phyloP scores from a whole-genome alignment of 1,284 basidiomycete species.

The Boletus austroedulis region DNA sequence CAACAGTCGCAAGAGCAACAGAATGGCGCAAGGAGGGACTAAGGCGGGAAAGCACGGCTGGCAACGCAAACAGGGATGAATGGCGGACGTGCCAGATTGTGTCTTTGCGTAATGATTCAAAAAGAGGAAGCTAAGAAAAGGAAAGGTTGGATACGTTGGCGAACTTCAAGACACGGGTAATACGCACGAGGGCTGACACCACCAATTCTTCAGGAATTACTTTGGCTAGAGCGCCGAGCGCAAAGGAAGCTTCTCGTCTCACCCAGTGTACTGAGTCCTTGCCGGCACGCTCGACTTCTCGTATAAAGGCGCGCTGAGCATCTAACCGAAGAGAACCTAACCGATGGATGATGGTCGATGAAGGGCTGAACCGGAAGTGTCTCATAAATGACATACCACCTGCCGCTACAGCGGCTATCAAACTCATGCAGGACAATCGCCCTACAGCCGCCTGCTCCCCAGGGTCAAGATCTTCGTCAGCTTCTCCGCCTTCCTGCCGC shows the following conservation, averaged over 20 bases:
- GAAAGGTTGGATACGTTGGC: slow-evolving; percentile 1
- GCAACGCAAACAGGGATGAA: slow-evolving; percentile 84
- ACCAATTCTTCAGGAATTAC: slow-evolving; percentile 75
- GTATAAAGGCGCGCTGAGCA: slow-evolving; percentile 67
- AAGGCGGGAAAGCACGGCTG: slow-evolving; percentile 73
- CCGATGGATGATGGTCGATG: slow-evolving; percentile 10
- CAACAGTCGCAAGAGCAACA: slow-evolving; percentile 63
- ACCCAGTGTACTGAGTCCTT: slow-evolving; percentile 82
- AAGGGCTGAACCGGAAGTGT: slow-evolving; percentile 1
- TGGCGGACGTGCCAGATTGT: slow-evolving; percentile 83
- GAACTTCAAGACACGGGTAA: slow-evolving; percentile 6
- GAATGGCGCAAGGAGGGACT: slow-evolving; percentile 50
- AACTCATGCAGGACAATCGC: slow-evolving; percentile 87
- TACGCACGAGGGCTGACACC: slow-evolving; percentile 58
- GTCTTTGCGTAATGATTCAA: slow-evolving; percentile 72
- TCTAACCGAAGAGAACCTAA: slow-evolving; percentile 62
- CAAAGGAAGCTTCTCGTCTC: slow-evolving; percentile 86
- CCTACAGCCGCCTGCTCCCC: slow-evolving; percentile 80
- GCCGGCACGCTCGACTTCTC: slow-evolving; percentile 79
- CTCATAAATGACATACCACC: slow-evolving; percentile 49
- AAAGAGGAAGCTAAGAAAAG: slow-evolving; percentile 66
- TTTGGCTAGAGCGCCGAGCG: slow-evolving; percentile 85
- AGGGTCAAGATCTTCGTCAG: slow-evolving; percentile 38
- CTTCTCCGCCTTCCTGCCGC: slow-evolving; percentile 19
- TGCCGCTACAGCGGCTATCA: slow-evolving; percentile 84